Conservation (phyloP, 2,329 filamentous ascomycete species). For the Seiridium unicorne region DNA sequence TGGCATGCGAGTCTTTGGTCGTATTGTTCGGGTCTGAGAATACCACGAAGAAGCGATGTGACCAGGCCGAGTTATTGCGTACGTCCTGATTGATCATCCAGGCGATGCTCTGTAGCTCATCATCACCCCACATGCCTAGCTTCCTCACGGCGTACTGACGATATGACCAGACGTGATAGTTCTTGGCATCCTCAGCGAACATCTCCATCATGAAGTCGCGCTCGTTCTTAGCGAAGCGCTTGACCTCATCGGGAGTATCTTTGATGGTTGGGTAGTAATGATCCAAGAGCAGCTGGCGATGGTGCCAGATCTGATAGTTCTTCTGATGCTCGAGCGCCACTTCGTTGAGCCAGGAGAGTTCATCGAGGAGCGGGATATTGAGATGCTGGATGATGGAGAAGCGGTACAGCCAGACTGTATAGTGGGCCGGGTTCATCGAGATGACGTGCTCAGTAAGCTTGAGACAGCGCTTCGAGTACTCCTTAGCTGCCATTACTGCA, state of each 20-base stretch:
- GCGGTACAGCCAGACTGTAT: constrained; percentile 97
- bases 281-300: constrained; percentile 65
- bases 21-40: constrained; percentile 62
- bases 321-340: constrained; percentile 84
- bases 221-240: constrained; percentile 64
- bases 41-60: constrained; percentile 91
- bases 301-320: constrained; percentile 98
- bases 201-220: constrained; percentile 74
- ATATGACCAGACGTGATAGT: constrained; percentile 99
- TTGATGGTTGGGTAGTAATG: constrained; percentile 58
- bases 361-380: constrained; percentile 62
- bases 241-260: constrained; percentile 53
- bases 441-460: constrained; percentile 88
- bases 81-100: constrained; percentile 75
- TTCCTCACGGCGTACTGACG: constrained; percentile 68
- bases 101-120: constrained; percentile 71
- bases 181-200: constrained; percentile 85
- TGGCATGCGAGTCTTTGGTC: constrained; percentile 47
- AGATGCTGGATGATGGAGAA: constrained; percentile 74
- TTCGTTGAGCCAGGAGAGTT: constrained; percentile 83
- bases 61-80: constrained; percentile 96
- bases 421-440: constrained; percentile 90
- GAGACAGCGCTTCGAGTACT: constrained; percentile 76
- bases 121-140: constrained; percentile 54
- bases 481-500: constrained; percentile 86